Evolutionary conservation across 495 filamentous ascomycete species (phyloP), one percentile per base, ranked within the genome.

Genomic region (Aspergillus ostianus): DNA sequence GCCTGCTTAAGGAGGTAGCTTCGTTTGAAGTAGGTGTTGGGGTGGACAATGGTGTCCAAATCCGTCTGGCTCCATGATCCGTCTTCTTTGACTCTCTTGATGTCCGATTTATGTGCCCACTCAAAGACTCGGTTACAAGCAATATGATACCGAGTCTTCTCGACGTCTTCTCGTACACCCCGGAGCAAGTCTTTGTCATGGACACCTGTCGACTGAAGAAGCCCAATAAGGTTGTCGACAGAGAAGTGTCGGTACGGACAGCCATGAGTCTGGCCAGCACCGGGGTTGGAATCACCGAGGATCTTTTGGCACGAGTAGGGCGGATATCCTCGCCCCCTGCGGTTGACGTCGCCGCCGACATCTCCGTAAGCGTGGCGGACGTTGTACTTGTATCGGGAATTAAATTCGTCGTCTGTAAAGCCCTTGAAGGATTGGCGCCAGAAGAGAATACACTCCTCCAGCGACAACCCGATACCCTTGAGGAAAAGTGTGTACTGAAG

Each of bases 111-210:
- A 73, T 98, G 93, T 18, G 85, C 72, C 65, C 85, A 85, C 64
- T 99, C 95, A 71, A 98, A 99, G 9, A 99, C 94, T 15, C 92
- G 79, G 73, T 97, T 99, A 74, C 95, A 99, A 47, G 94, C 95
- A 69, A 98, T 90, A 71, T 99, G 95, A 64, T 86, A 99, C 63
- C 93, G 86, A 67, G 88, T 87, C 68, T 86, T 91, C 51, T 89
- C 90, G 64, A 93, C 89, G 69, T 99, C 95, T 70, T 96, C 90
- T 64, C 85, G 86, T 13, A 98, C 91, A 10, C 86, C 89, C 55
- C 86, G 84, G 58, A 99, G 67, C 26, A 96, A 80, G 2, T 88
- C 86, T 41, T 84, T 80, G 66, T 98, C 94, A 46, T 77, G 83
- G 2, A 98, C 84, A 10, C 93, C 93, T 19, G 86, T 87, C 19